These are phyloP conservation scores for Chrysanthemum makinoi DNA, from an alignment of 129 eudicot species.

Conservation along the genomic window DNA sequence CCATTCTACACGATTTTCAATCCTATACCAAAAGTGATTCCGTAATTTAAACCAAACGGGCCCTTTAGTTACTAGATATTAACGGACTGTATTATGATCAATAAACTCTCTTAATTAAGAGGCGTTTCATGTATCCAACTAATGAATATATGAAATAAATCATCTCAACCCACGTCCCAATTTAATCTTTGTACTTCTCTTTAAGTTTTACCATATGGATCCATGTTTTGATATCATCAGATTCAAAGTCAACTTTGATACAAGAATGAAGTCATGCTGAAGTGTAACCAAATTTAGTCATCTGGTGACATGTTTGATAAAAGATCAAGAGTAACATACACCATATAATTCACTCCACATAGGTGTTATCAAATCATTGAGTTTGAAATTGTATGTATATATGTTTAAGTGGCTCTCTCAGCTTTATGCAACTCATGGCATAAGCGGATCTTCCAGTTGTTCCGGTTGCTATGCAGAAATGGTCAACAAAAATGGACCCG, in stretches of 20 bases:
- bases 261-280: background rate
- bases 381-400: slow-evolving; percentile 3
- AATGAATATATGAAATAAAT: too few species aligned
- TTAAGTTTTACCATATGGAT: background rate
- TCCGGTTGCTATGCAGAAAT: slow-evolving; percentile 28
- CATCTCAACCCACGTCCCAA: too few species aligned
- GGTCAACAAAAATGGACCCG: slow-evolving; percentile 17
- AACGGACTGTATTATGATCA: too few species aligned
- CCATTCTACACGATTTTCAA: too few species aligned
- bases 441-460: slow-evolving; percentile 29
- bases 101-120: too few species aligned
- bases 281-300: background rate
- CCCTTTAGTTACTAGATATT: too few species aligned
- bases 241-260: background rate
- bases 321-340: background rate
- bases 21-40: too few species aligned
- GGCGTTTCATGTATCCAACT: too few species aligned
- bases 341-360: background rate
- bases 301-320: background rate
- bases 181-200: too few species aligned
- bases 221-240: background rate
- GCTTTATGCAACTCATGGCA: slow-evolving; percentile 30
- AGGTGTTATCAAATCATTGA: background rate
- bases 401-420: slow-evolving; percentile 18
- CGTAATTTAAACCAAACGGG: too few species aligned